Conservation (phyloP, 192 early-diverging fungal species). For the Phycomyces blakesleeanus region DNA sequence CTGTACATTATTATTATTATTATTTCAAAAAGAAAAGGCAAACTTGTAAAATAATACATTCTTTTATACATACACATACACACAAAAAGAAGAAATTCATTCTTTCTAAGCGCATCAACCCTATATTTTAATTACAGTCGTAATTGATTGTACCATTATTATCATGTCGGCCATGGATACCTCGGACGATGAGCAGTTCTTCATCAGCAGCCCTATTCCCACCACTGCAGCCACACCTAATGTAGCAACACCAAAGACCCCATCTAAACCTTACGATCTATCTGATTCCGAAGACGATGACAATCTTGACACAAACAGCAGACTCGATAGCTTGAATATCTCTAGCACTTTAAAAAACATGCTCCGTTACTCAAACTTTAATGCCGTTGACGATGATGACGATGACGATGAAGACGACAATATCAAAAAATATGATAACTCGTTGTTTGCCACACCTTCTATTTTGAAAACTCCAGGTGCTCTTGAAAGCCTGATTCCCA, state of each 20-base stretch:
- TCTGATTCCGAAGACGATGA: constrained; percentile 23
- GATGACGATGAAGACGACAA: constrained; percentile 4
- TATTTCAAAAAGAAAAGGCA: too few relatives aligned
- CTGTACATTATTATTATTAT: too few relatives aligned
- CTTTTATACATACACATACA: too few relatives aligned
- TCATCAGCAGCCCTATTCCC: neutral
- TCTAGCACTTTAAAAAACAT: constrained; percentile 16
- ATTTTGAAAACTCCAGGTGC: neutral
- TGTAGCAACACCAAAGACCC: neutral
- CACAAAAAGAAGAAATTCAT: too few relatives aligned
- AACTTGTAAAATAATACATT: too few relatives aligned
- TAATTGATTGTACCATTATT: too few relatives aligned
- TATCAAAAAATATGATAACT: too few relatives aligned
- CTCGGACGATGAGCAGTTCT: neutral
- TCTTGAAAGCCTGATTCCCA: neutral
- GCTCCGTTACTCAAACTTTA: neutral
- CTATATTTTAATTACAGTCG: too few relatives aligned
- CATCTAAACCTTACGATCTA: neutral
- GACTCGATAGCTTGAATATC: constrained; percentile 4
- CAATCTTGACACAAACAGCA: neutral
- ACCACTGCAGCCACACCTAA: neutral
- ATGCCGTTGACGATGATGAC: neutral
- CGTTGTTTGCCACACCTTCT: constrained; percentile 5
- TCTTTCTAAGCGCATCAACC: too few relatives aligned
- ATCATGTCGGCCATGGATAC: neutral